Conservation (phyloP, 768 basidiomycete species). For the Piloderma croceum region DNA sequence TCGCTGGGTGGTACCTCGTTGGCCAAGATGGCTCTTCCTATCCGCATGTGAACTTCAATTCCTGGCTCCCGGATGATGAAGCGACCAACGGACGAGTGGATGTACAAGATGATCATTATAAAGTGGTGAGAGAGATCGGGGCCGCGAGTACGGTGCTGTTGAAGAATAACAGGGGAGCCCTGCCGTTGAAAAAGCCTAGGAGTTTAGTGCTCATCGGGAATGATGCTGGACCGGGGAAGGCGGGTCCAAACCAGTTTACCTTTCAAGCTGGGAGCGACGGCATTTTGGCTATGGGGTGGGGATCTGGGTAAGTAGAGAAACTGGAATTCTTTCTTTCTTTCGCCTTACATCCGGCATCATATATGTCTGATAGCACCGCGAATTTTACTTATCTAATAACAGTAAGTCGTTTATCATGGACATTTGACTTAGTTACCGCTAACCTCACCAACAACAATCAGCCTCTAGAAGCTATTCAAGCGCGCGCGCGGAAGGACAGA, state of each 20-base stretch:
- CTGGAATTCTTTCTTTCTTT: neutral
- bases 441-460: conserved; percentile 18
- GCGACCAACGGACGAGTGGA: conserved; percentile 56
- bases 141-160: conserved; percentile 69
- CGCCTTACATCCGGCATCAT: neutral
- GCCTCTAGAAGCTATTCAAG: conserved; percentile 80
- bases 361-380: conserved; percentile 26
- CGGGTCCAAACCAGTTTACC: conserved; percentile 42
- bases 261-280: conserved; percentile 32
- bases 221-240: conserved; percentile 54
- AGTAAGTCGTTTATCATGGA: conserved; percentile 10
- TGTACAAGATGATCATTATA: conserved; percentile 64
- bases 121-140: conserved; percentile 66
- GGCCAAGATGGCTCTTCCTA: conserved; percentile 57
- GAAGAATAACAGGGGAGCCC: conserved; percentile 56
- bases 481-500: conserved; percentile 49
- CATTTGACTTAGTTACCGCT: neutral
- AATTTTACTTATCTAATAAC: conserved; percentile 29
- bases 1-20: conserved; percentile 66
- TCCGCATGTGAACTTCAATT: conserved; percentile 69
- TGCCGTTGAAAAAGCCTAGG: conserved; percentile 57
- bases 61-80: conserved; percentile 47
- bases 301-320: conserved; percentile 29
- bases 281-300: conserved; percentile 45
- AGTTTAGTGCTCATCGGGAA: conserved; percentile 60